phyloP scores from a whole-genome alignment of 2,329 filamentous ascomycete species.

The Calonectria ilicicola region DNA sequence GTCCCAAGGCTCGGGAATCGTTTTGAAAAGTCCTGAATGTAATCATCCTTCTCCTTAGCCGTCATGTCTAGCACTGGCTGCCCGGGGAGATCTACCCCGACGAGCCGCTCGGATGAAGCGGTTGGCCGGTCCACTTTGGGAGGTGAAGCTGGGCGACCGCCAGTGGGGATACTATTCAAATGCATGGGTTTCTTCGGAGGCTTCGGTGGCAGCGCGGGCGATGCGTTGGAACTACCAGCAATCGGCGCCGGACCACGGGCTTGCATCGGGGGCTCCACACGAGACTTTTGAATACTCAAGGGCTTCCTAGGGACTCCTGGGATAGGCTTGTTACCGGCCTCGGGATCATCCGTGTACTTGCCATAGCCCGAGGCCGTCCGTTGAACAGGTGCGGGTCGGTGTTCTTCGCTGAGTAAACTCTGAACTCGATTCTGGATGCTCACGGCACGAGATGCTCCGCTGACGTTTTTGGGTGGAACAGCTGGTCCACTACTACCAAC shows the following conservation, averaged over 20 bases:
- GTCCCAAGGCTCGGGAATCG: constrained; percentile 87
- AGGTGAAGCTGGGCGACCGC: constrained; percentile 57
- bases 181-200: constrained; percentile 69
- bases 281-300: constrained; percentile 49
- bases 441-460: constrained; percentile 74
- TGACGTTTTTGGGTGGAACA: constrained; percentile 66
- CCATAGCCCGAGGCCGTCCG: constrained; percentile 91
- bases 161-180: constrained; percentile 67
- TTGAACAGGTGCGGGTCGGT: constrained; percentile 68
- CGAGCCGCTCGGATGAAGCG: constrained; percentile 51
- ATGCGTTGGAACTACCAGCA: constrained; percentile 29
- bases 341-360: constrained; percentile 76
- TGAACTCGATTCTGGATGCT: constrained; percentile 94
- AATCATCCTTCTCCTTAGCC: constrained; percentile 72
- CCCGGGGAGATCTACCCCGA: constrained; percentile 60
- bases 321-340: constrained; percentile 50
- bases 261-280: constrained; percentile 43
- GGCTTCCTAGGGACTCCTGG: constrained; percentile 67
- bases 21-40: constrained; percentile 79
- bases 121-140: constrained; percentile 51
- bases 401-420: constrained; percentile 83
- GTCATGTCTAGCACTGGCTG: constrained; percentile 67
- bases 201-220: constrained; percentile 42
- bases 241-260: constrained; percentile 25
- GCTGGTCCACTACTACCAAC: constrained; percentile 54